Evolutionary conservation across 208 protist genomes (phyloP), one percentile per base, ranked within the genome.

Genomic region (Crithidia brevicula): DNA sequence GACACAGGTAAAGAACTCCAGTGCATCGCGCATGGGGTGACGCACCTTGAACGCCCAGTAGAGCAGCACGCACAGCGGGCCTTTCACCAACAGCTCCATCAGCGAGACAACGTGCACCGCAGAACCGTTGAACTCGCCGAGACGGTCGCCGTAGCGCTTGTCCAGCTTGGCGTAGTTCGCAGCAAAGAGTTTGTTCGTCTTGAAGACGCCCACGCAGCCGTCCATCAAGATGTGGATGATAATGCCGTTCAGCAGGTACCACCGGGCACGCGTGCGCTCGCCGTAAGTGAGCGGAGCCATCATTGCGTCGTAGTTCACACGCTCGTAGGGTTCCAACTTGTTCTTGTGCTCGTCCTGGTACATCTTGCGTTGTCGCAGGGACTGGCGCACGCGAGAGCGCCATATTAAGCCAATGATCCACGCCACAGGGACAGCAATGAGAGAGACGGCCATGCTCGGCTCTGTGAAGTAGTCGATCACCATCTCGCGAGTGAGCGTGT

Each of bases 211-310:
- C 13, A 86, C 71, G 61, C 74, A 78, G 50, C 84, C 88, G 57
- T 90, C 88, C 82, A 94, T 83, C 18, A 91, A 42, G 9, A 91
- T 83, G 69, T 90, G 85, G 36, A 90, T 86, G 28, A 91, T 77
- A 34, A 90, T 52, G 36, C 82, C 88, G 72, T 91, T 94, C 22
- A 88, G 74, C 51, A 94, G 67, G 70, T 94, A 94, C 88, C 88
- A 94, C 43, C 85, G 74, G 2, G 82, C 84, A 16, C 80, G 85
- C 3, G 72, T 72, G 23, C 88, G 82, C 72, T 94, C 83, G 27
- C 62, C 72, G 47, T 74, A 82, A 7, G 76, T 75, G 18, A 83
- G 70, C 18, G 81, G 81, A 15, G 46, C 42, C 53, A 82, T 47
- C 61, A 78, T 72, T 7, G 38, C 53, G 15, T 72, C 78, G 53